Conservation (phyloP, 1,284 basidiomycete species). For the Papiliotrema laurentii region DNA sequence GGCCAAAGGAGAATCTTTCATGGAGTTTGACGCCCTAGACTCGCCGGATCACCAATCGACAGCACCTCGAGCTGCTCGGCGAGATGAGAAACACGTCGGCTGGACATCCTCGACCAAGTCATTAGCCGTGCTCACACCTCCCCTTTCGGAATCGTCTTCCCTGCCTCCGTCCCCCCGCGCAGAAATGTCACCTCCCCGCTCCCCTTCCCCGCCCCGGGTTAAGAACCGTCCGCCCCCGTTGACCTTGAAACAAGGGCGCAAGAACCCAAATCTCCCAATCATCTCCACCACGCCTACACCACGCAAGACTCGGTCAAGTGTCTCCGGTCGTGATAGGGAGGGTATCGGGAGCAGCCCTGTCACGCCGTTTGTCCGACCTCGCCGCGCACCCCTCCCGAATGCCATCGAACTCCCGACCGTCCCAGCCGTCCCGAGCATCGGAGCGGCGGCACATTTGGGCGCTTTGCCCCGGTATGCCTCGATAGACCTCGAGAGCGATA, state of each 20-base stretch:
- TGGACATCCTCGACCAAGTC: background rate
- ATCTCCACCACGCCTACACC: conserved; percentile 4
- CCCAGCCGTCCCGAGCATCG: background rate
- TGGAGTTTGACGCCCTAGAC: too few relatives aligned
- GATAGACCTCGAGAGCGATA: too few relatives aligned
- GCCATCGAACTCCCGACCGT: background rate
- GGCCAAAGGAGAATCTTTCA: too few relatives aligned
- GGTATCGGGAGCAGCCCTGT: background rate
- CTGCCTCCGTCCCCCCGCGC: background rate
- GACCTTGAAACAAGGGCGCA: conserved; percentile 3
- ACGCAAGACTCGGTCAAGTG: background rate
- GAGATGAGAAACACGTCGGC: too few relatives aligned
- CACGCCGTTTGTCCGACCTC: conserved; percentile 27
- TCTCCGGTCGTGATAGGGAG: too few relatives aligned
- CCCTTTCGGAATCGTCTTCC: background rate
- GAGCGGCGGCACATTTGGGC: too few relatives aligned
- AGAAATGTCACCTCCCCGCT: background rate
- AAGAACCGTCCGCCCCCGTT: conserved; percentile 15
- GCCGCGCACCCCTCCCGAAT: conserved; percentile 14
- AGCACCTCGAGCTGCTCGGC: too few relatives aligned
- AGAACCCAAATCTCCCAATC: conserved; percentile 5
- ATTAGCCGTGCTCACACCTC: background rate
- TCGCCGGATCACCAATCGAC: too few relatives aligned
- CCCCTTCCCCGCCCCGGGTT: conserved; percentile 1
- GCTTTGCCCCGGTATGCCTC: too few relatives aligned